These are phyloP conservation scores for Carpinus viminea DNA, from an alignment of 306 rosid genomes.

Conservation along the genomic window DNA sequence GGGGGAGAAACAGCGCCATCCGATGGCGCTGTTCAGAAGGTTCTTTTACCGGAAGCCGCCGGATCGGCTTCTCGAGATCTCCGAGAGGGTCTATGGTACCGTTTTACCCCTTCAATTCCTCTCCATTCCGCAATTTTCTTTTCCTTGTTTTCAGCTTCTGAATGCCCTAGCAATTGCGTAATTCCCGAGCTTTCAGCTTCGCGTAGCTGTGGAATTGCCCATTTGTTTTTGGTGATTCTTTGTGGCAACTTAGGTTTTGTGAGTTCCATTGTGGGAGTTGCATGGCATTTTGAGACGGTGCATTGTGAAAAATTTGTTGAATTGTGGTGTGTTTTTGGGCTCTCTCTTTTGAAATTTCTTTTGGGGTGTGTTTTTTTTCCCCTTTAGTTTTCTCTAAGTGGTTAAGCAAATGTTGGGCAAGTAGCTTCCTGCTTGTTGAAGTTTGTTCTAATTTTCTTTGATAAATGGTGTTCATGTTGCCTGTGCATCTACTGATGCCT, in stretches of 20 bases:
- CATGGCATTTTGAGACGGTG: slow-evolving; percentile 37
- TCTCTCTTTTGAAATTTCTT: not conserved
- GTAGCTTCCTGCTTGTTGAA: not conserved
- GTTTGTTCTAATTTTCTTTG: slow-evolving; percentile 5
- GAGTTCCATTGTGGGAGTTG: slow-evolving; percentile 28
- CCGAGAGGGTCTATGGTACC: slow-evolving; percentile 92
- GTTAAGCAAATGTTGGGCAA: slow-evolving; percentile 12
- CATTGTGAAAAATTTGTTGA: slow-evolving; percentile 20
- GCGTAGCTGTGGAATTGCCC: slow-evolving; percentile 27
- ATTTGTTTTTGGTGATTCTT: slow-evolving; percentile 16
- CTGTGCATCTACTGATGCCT: not conserved
- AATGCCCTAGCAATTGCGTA: slow-evolving; percentile 14
- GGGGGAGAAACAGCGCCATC: slow-evolving; percentile 94
- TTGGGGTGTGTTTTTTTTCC: not conserved
- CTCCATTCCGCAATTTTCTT: not conserved
- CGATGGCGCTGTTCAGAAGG: slow-evolving; percentile 98
- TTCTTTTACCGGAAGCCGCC: slow-evolving; percentile 97
- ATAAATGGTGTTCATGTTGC: not conserved
- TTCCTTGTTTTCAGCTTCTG: slow-evolving; percentile 1
- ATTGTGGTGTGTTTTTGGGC: slow-evolving; percentile 24
- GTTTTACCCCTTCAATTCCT: not conserved
- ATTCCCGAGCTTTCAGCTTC: slow-evolving; percentile 7
- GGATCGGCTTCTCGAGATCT: slow-evolving; percentile 97
- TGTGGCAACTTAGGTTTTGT: slow-evolving; percentile 6
- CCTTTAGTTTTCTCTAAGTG: not conserved